Evolutionary conservation across 352 stramenopile genomes (phyloP).

Genomic region (Pythium phragmiticola): DNA sequence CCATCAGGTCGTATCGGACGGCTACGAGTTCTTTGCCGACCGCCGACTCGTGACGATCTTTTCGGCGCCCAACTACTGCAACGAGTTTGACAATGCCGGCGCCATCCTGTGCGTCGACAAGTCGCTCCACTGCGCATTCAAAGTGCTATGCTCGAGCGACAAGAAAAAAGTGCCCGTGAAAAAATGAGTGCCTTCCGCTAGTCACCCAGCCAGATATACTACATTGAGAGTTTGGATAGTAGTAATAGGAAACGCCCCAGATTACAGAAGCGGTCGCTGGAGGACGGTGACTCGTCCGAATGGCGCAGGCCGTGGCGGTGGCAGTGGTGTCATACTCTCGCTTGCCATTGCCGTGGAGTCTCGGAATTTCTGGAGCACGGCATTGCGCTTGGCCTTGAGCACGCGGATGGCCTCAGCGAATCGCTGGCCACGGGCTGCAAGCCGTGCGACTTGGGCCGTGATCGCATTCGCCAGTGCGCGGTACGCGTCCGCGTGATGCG

Average conservation of each 20-base stretch:
- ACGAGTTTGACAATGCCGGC: conserved; percentile 99
- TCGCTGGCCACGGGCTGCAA: conserved; percentile 37
- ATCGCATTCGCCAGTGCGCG: conserved; percentile 56
- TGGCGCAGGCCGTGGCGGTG: not conserved
- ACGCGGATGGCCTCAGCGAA: conserved; percentile 49
- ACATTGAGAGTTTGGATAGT: not conserved
- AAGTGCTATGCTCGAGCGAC: conserved; percentile 75
- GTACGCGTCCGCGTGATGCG: conserved; percentile 45
- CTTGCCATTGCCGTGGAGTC: not conserved
- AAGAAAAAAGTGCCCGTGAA: conserved; percentile 45
- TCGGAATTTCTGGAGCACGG: conserved; percentile 20
- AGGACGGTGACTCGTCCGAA: not conserved
- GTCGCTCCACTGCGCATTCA: conserved; percentile 75
- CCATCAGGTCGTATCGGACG: conserved; percentile 99
- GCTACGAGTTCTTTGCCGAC: conserved; percentile 99
- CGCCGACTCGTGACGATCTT: conserved; percentile 99
- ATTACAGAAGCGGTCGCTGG: not conserved
- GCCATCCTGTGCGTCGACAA: conserved; percentile 82
- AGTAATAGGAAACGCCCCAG: not conserved
- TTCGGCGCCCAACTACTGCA: conserved; percentile 99
- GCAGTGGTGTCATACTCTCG: not conserved
- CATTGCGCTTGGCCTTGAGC: conserved; percentile 44
- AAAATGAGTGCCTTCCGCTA: conserved; percentile 8
- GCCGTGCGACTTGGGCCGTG: conserved; percentile 40
- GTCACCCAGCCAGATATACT: too few species aligned